Evolutionary conservation across 2,329 filamentous ascomycete genomes (phyloP), one percentile per base, ranked within the genome.

Genomic region (Claviceps monticola): DNA sequence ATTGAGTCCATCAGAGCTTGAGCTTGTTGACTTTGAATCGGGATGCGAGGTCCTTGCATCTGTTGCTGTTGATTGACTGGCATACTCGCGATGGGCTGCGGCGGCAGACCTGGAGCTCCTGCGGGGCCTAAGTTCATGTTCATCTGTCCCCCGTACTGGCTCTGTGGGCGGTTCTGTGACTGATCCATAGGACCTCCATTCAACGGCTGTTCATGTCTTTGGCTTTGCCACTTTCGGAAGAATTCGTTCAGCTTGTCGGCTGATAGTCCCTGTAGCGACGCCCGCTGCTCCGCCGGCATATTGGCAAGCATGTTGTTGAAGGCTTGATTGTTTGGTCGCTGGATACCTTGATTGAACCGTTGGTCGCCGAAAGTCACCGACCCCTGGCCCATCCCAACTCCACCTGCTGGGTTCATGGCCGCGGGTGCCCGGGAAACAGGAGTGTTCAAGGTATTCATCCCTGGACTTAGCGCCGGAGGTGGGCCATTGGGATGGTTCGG

Each of bases 361-460:
- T 72, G 70, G 52, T 74, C 71, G 16, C 71, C 73, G 59, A 80
- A 79, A 2, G 70, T 71, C 2, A 69, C 64, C 48, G 68, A 71
- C 4, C 64, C 70, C 47, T 73, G 74, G 5, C 68, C 70, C 53
- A 71, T 67, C 45, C 68, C 69, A 45, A 71, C 71, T 17, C 65
- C 68, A 39, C 68, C 67, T 56, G 66, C 66, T 46, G 70, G 67
- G 36, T 66, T 70, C 63, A 73, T 70, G 41, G 66, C 68, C 21
- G 69, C 70, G 1, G 71, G 68, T 9, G 74, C 69, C 23, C 72
- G 69, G 2, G 66, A 63, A 6, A 66, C 62, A 2, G 79, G 76
- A 1, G 78, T 72, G 55, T 79, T 81, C 44, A 81, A 61, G 1
- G 76, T 79, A 54, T 72, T 74, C 74, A 82, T 77, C 1, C 70